Base-by-base conservation (phyloP, 2,329 filamentous ascomycete species). In the Tolypocladium album region DNA sequence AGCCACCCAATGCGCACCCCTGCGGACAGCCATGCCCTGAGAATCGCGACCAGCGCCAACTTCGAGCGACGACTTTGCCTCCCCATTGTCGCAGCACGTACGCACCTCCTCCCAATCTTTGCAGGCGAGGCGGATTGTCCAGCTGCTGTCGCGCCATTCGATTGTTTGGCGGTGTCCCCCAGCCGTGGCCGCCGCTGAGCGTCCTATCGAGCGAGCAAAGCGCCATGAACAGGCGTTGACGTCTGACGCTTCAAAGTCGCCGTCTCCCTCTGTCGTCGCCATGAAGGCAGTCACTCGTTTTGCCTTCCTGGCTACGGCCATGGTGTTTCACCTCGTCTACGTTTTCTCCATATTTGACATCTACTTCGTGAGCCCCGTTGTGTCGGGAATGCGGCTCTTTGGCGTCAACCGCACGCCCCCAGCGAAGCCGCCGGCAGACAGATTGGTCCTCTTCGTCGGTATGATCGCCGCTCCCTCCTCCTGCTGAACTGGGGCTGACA, bases 261-360 rank as follows among this genome's bases (percentile, higher is more conserved):
- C 22, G 17, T 13, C 31, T 27, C 31, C 47, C 52, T 27, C 31
- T 40, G 47, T 45, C 55, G 24, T 63, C 68, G 66, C 56, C 66
- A 87, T 87, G 84, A 80, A 81, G 63, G 71, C 77, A 62, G 76
- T 81, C 66, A 77, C 76, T 67, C 90, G 92, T 71, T 84, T 89
- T 70, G 88, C 87, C 71, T 97, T 99, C 73, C 77, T 97, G 74
- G 87, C 88, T 71, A 84, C 96, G 71, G 94, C 94, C 67, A 83
- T 97, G 71, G 78, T 93, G 62, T 99, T 99, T 73, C 95, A 99
- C 75, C 74, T 97, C 59, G 84, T 96, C 65, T 99, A 99, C 74
- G 88, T 96, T 60, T 89, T 88, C 71, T 96, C 92, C 62, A 97
- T 97, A 69, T 99, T 99, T 76, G 92, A 97, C 74, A 94, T 97